Evolutionary conservation across 768 basidiomycete genomes (phyloP), one percentile per base, ranked within the genome.

Genomic region (Vararia minispora): DNA sequence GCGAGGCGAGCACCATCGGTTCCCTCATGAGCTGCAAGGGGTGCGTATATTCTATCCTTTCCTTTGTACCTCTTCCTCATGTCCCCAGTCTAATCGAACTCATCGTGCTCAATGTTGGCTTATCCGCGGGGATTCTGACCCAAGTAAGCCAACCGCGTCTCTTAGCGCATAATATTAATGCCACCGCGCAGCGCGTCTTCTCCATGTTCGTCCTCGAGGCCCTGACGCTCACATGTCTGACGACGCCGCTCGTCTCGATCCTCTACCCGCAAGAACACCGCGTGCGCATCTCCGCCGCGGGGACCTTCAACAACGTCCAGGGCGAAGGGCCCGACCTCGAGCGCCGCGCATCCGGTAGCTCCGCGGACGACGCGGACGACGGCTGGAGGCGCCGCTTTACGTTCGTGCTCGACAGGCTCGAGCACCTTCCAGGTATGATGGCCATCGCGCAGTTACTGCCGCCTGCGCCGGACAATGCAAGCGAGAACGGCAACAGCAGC

Each of bases 1-100:
- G 94, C 27, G 94, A 98, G 53, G 60, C 81, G 0, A 68, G 75
- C 25, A 78, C 90, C 0, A 80, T 97, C 35, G 95, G 95, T 0
- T 78, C 84, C 11, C 57, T 98, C 36, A 97, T 99, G 92, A 85
- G 80, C 52, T 94, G 91, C 54, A 92, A 98, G 69, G 91, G 89
- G 83, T 83, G 41, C 25, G 65, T 36, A 18, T 38, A 34, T 4
- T 23, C 2, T 7, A 1, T n/a, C 8, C 16, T 16, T 18, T 18
- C 1, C n/a, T 9, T 16, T 30, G 5, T 28, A 5, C 6, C 26
- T 35, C 23, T 14, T 36, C 27, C 2, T 12, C 5, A 10, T 7
- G 31, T n/a, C 35, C 13, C 25, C 35, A 86, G 83, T 17, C 68
- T 95, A 4, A 84, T 97, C 8, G 92, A 95, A 53, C 67, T 97